A percentile compares a stretch with the other conserved stretches of the same genome.
Evolutionary conservation across 164 flowering plant species (phyloP).

Genomic region (Sedum album): DNA sequence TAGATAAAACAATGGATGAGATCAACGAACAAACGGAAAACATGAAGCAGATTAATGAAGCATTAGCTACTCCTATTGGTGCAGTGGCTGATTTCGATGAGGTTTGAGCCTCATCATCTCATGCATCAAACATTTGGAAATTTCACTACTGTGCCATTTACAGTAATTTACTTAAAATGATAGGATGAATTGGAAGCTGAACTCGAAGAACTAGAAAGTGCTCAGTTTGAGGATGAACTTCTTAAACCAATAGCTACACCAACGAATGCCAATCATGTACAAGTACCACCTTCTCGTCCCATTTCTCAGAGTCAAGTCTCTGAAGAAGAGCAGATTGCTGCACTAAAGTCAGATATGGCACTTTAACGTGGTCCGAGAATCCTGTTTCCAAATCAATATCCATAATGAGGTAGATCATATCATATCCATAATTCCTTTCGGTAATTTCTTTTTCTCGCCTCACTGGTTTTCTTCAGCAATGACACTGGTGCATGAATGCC

Average conservation of each 20-base stretch:
- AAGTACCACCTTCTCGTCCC: conserved; percentile 33
- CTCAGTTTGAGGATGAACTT: conserved; percentile 55
- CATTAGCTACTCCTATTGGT: conserved; percentile 51
- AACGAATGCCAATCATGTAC: conserved; percentile 41
- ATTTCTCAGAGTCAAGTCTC: conserved; percentile 30
- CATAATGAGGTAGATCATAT: no score
- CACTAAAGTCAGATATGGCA: conserved; percentile 58
- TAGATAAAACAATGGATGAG: background rate
- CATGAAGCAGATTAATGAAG: conserved; percentile 63
- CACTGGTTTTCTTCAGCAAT: no score
- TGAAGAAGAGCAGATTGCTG: conserved; percentile 59
- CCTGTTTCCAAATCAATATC: no score
- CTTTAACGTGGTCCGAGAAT: conserved; percentile 25
- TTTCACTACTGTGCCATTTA: background rate
- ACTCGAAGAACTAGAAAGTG: conserved; percentile 51
- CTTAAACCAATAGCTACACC: conserved; percentile 51
- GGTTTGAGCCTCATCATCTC: conserved; percentile 23
- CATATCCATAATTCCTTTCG: no score
- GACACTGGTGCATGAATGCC: no score
- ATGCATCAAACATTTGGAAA: background rate
- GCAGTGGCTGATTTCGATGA: conserved; percentile 24
- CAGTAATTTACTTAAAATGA: conserved; percentile 3
- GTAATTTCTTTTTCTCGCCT: no score
- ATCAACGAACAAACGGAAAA: conserved; percentile 52
- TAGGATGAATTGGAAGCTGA: conserved; percentile 24